Base-by-base conservation (phyloP, 345 rosid species). In the Aquilaria yunnanensis region DNA sequence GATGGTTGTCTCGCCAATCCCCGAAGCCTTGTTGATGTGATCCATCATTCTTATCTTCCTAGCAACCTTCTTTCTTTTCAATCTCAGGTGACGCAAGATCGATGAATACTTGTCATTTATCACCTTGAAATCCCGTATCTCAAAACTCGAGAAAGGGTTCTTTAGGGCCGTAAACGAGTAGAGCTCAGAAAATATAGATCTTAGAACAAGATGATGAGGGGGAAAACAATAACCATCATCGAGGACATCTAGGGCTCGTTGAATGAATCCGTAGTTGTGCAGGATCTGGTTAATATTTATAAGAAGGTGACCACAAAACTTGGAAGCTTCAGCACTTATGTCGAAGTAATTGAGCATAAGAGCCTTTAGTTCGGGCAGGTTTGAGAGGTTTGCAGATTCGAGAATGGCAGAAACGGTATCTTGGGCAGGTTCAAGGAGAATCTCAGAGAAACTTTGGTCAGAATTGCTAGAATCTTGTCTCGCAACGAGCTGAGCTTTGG, bases 241-340 rank as follows among this genome's bases (percentile, higher is more conserved):
- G 12, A 61, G 33, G 3, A 54, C 33, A 30, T 70, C 70, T 2
- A 80, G 55, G 11, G 67, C 62, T 16, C 14, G 61, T 54, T 61
- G 78, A 47, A 75, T 62, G 51, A 70, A 52, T 5, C 23, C 60
- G 53, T 61, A 56, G 12, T 62, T 47, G 2, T 62, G 32, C 43
- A 70, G 74, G 57, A 68, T 70, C 52, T 71, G 75, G 37, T 54
- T 59, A 16, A 75, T 66, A 51, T 63, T 68, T 9, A 45, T 65
- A 13, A 78, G 76, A 23, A 81, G 75, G 12, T 68, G 69, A 51
- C 47, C 65, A 48, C 82, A 81, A 7, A 78, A 57, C n/a, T 41
- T 73, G 12, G 80, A 81, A 46, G 85, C 82, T 46, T 75, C 82
- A 0, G 82, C 80, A 47, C 73, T 78, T 32, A 71, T 48, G 31